Evolutionary conservation across 2,329 filamentous ascomycete genomes (phyloP), one percentile per base, ranked within the genome.

Genomic region (Trichoderma atroviride): DNA sequence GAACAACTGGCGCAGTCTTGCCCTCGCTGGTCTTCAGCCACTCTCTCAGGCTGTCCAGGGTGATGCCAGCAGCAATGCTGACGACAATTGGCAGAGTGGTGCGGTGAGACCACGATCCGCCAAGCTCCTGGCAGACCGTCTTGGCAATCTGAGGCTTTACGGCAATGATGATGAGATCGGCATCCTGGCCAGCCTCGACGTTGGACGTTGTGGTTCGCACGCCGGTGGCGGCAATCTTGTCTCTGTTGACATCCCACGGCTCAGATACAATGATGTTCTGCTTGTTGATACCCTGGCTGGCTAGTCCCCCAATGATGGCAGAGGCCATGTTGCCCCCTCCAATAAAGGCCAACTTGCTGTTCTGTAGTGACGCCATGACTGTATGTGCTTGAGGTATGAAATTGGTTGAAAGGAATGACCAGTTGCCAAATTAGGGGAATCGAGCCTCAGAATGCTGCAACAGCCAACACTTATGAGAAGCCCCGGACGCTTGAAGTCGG

Each of bases 261-360:
- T 85, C 84, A 4, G 83, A 79, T 68, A 85, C 84, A 75, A 73
- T 78, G 75, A 86, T 81, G 77, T 84, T 81, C 66, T 78, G 74
- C 74, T 81, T 80, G 72, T 79, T 69, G 73, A 82, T 81, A 75
- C 79, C 79, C 72, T 83, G 82, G 70, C 77, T 77, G 33, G 83
- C 74, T 27, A 86, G 81, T 62, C 84, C 84, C 24, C 82, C 81
- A 71, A 85, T 85, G 73, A 86, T 86, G 79, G 84, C 84, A 66
- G 79, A 79, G 69, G 82, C 83, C 84, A 86, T 86, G 78, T 85
- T 85, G 73, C 84, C 84, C 71, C 84, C 84, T 70, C 82, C 82
- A 59, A 81, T 76, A 71, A 81, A 81, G 74, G 74, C 75, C 70
- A 81, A 74, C 69, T 79, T 79, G 69, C 78, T 77, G 37, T 75